phyloP scores from a whole-genome alignment of 306 rosid genomes.

The Lathyrus oleraceus region DNA sequence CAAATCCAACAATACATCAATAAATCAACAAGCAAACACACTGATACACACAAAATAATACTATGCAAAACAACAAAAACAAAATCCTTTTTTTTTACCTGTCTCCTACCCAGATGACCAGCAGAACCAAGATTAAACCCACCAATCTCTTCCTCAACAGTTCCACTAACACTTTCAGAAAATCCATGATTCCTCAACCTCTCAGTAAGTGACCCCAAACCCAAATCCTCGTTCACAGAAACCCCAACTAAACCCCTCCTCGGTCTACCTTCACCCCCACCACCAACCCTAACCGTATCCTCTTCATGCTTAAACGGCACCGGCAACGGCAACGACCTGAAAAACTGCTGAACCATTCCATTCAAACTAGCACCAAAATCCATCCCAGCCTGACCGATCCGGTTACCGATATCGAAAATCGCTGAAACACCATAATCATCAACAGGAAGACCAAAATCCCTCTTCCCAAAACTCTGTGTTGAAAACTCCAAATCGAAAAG shows the following conservation, averaged over 20 bases:
- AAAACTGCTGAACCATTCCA: slow-evolving; percentile 90
- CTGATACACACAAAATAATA: neutral
- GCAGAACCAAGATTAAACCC: slow-evolving; percentile 67
- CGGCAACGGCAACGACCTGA: slow-evolving; percentile 72
- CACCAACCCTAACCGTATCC: slow-evolving; percentile 40
- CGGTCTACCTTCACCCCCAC: slow-evolving; percentile 42
- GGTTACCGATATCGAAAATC: slow-evolving; percentile 74
- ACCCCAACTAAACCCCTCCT: slow-evolving; percentile 50
- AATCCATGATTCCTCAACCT: slow-evolving; percentile 59
- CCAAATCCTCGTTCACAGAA: slow-evolving; percentile 57
- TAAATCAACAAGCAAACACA: slow-evolving; percentile 8
- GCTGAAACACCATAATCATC: slow-evolving; percentile 68
- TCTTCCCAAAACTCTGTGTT: slow-evolving; percentile 52
- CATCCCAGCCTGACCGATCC: slow-evolving; percentile 93
- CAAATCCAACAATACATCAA: slow-evolving; percentile 8
- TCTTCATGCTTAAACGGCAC: slow-evolving; percentile 76
- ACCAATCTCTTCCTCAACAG: slow-evolving; percentile 61
- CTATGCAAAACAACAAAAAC: slow-evolving; percentile 2
- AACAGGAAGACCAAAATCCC: slow-evolving; percentile 55
- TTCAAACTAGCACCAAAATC: slow-evolving; percentile 90
- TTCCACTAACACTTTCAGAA: slow-evolving; percentile 59
- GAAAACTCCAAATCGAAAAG: slow-evolving; percentile 77
- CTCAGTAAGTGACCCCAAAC: slow-evolving; percentile 56
- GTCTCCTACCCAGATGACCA: slow-evolving; percentile 75
- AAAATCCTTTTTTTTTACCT: slow-evolving; percentile 46